phyloP scores from a whole-genome alignment of 257 asterid species.

The Salvia hispanica region DNA sequence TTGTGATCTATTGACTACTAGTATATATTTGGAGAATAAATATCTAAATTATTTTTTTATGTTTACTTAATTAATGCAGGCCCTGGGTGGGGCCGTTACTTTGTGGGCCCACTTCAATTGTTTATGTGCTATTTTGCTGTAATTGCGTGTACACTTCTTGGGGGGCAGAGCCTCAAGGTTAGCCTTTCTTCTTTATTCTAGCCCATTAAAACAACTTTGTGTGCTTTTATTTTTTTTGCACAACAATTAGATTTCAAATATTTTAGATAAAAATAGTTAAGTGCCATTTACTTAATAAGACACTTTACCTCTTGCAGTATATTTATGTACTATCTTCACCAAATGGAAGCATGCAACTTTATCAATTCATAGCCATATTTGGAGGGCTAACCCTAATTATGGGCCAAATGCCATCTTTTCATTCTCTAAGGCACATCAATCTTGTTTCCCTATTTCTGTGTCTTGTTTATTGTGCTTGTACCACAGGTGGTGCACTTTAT shows the following conservation, averaged over 20 bases:
- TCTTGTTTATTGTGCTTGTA: constrained; percentile 55
- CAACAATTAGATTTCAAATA: too few species aligned
- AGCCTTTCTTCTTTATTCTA: neutral
- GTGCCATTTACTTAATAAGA: too few species aligned
- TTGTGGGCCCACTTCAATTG: constrained; percentile 72
- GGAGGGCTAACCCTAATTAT: constrained; percentile 58
- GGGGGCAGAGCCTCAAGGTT: constrained; percentile 80
- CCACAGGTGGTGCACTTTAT: constrained; percentile 54
- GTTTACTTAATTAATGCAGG: constrained; percentile 34
- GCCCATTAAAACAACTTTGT: neutral
- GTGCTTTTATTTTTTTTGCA: neutral
- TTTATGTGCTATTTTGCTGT: constrained; percentile 64
- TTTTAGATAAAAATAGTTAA: neutral
- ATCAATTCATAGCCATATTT: constrained; percentile 56
- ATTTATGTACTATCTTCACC: constrained; percentile 53
- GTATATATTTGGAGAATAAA: too few species aligned
- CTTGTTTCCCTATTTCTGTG: constrained; percentile 58
- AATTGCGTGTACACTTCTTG: constrained; percentile 59
- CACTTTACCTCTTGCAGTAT: constrained; percentile 37
- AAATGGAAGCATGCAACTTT: constrained; percentile 64
- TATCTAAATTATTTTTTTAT: too few species aligned
- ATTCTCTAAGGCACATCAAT: constrained; percentile 71
- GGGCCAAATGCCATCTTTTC: constrained; percentile 86
- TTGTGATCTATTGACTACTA: too few species aligned
- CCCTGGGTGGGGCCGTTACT: constrained; percentile 66